These are phyloP conservation scores for Hemisphaericaspora xylofermentans DNA, from an alignment of 1,139 yeast genomes.

Conservation along the genomic window DNA sequence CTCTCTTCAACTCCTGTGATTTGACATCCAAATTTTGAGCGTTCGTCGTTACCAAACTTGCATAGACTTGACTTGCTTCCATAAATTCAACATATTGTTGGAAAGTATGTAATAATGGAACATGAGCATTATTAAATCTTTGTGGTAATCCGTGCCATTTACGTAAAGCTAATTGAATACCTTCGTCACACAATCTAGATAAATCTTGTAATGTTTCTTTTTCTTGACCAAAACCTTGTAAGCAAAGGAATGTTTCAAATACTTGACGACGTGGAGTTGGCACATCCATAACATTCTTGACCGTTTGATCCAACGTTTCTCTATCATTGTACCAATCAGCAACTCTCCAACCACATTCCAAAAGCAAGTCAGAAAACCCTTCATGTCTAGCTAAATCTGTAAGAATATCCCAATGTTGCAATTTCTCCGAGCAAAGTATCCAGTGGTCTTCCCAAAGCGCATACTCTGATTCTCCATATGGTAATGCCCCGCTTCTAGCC, in stretches of 20 bases:
- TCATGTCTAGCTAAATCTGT: conserved; percentile 97
- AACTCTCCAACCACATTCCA: conserved; percentile 99
- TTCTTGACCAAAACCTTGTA: conserved; percentile 92
- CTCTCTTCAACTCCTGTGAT: conserved; percentile 91
- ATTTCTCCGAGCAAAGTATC: conserved; percentile 94
- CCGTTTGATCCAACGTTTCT: conserved; percentile 92
- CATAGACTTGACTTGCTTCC: conserved; percentile 95
- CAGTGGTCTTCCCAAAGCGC: conserved; percentile 98
- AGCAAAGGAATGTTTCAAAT: conserved; percentile 87
- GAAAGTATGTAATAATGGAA: conserved; percentile 87
- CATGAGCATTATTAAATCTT: conserved; percentile 79
- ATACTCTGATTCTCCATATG: conserved; percentile 94
- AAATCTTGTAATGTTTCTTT: conserved; percentile 80
- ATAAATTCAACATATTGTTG: conserved; percentile 97
- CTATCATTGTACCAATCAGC: conserved; percentile 98
- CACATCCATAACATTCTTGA: conserved; percentile 95
- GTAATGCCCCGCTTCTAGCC: conserved; percentile 92
- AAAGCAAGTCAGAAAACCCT: conserved; percentile 87
- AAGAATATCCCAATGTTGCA: conserved; percentile 97
- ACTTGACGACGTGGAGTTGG: conserved; percentile 97
- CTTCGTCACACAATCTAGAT: conserved; percentile 88
- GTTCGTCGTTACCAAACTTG: conserved; percentile 84
- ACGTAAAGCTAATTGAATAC: conserved; percentile 86
- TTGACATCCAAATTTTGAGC: conserved; percentile 90
- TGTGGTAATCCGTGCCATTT: conserved; percentile 92